Conservation (phyloP, 2,329 filamentous ascomycete genomes). For the Diaporthe sp. region DNA sequence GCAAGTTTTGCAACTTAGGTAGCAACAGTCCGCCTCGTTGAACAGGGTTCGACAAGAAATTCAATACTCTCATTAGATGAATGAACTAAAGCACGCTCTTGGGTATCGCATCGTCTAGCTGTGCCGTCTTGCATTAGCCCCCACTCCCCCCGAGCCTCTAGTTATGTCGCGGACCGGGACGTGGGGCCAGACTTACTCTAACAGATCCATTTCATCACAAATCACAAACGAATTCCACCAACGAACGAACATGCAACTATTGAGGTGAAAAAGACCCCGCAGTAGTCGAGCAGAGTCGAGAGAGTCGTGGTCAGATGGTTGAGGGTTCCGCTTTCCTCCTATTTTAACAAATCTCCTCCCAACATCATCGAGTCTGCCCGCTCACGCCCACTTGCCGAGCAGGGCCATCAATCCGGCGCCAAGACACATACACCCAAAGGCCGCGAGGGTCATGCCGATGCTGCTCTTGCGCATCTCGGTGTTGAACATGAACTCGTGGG, state of each 20-base stretch:
- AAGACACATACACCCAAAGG: conserved; percentile 55
- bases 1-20: conserved; percentile 11
- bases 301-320: not conserved
- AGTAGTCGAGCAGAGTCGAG: not conserved
- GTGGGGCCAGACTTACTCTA: conserved; percentile 32
- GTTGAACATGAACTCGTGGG: conserved; percentile 65
- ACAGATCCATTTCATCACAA: conserved; percentile 11
- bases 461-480: conserved; percentile 52
- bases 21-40: not conserved
- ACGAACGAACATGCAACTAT: conserved; percentile 7
- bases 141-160: not conserved
- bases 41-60: not conserved
- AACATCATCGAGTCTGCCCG: not conserved
- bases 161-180: not conserved
- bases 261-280: conserved; percentile 6
- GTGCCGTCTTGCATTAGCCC: conserved; percentile 36
- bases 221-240: not conserved
- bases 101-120: conserved; percentile 29
- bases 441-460: conserved; percentile 52
- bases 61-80: conserved; percentile 39
- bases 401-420: conserved; percentile 62
- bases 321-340: not conserved
- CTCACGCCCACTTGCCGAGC: conserved; percentile 64
- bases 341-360: not conserved
- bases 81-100: conserved; percentile 9